Base-by-base conservation (phyloP, 306 rosid genomes). In the Quercus mongolica region DNA sequence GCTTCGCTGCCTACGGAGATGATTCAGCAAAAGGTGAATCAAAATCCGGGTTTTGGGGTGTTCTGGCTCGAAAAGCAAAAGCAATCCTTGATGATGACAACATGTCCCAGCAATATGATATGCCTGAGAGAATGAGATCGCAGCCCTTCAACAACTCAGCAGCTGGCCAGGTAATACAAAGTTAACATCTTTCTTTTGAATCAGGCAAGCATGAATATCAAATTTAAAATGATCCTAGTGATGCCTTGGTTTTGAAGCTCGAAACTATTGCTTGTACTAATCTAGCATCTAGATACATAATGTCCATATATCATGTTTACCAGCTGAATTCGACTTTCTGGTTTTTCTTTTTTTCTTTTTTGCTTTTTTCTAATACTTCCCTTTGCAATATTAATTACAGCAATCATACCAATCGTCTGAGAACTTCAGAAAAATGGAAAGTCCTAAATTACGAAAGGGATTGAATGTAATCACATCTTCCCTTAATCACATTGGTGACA, bases 401-500 rank as follows among this genome's bases (percentile, higher is more conserved):
- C 90, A 92, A 80, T 69, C 83, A 5, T 69, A 80, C 78, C 90
- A 89, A 69, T 58, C 85, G 33, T 19, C 83, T 10, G 92, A 90
- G 41, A 69, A 69, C 55, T 58, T 71, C 2, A 86, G 71, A 49
- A 93, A 79, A 83, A 69, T 75, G 82, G 96, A 96, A 73, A 90
- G 87, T 89, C 98, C 92, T 57, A 79, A 58, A 69, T 46, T 90
- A 64, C 86, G 93, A 49, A 91, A 88, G 87, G 93, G 99, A 31
- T 89, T 95, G 91, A 93, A 95, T 86, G 70, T 61, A 83, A 83
- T 96, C 78, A 84, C 96, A 20, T 59, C 91, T 71, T 93, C 99
- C 62, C 97, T 93, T 73, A 96, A 96, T 89, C 91, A 93, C n/a
- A 90, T 91, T 54, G 99, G 98, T 55, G 98, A 93, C 89, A 91